Conservation (phyloP, 768 basidiomycete species). For the Xanthoconium purpureum region DNA sequence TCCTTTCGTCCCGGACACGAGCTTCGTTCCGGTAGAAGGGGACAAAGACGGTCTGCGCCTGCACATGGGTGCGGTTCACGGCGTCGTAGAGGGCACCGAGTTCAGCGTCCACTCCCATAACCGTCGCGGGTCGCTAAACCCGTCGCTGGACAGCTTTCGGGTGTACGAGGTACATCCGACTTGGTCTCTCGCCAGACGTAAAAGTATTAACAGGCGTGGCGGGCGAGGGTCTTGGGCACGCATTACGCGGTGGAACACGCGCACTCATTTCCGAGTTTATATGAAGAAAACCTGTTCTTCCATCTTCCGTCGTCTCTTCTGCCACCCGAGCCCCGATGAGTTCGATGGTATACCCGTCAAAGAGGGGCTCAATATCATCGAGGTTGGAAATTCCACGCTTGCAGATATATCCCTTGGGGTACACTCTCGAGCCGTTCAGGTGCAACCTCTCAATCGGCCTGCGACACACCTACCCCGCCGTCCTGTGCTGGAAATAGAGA, state of each 20-base stretch:
- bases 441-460: slow-evolving; percentile 46
- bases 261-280: slow-evolving; percentile 51
- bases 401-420: slow-evolving; percentile 54
- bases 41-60: slow-evolving; percentile 45
- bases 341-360: slow-evolving; percentile 33
- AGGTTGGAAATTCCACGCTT: slow-evolving; percentile 40
- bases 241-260: slow-evolving; percentile 53
- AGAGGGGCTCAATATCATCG: slow-evolving; percentile 44
- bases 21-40: slow-evolving; percentile 44
- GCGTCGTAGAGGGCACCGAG: slow-evolving; percentile 60
- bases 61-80: slow-evolving; percentile 59
- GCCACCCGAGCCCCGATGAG: slow-evolving; percentile 30
- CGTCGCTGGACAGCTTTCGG: slow-evolving; percentile 46
- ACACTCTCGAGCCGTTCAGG: slow-evolving; percentile 36
- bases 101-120: slow-evolving; percentile 63
- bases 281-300: slow-evolving; percentile 47
- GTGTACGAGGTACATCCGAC: slow-evolving; percentile 55
- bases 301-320: slow-evolving; percentile 46
- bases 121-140: slow-evolving; percentile 54
- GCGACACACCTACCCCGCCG: slow-evolving; percentile 30
- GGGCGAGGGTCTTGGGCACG: slow-evolving; percentile 52
- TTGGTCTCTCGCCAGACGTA: slow-evolving; percentile 51
- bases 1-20: slow-evolving; percentile 51
- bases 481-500: slow-evolving; percentile 38
- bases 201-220: slow-evolving; percentile 33